Evolutionary conservation across 805 yeast genomes (phyloP).

Genomic region (Myxozyma geophila): DNA sequence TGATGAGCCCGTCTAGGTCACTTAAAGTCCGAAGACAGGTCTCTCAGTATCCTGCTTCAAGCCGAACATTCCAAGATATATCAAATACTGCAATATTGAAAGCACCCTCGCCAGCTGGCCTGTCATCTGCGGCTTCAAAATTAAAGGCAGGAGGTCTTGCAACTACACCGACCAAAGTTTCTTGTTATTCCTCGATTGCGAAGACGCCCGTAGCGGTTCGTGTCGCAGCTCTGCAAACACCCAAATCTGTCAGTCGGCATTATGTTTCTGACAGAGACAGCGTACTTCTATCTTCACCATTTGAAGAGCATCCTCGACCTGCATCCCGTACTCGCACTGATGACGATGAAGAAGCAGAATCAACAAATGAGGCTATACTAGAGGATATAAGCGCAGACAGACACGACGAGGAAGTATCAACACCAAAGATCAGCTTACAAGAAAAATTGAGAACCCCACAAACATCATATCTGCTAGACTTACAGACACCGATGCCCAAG

Average conservation of each 20-base stretch:
- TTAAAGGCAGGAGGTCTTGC: no score
- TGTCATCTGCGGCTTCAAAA: no score
- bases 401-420: not conserved
- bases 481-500: constrained; percentile 9
- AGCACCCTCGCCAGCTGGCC: no score
- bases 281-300: constrained; percentile 28
- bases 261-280: constrained; percentile 16
- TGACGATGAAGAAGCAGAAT: not conserved
- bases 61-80: not conserved
- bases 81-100: no score
- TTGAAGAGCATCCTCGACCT: constrained; percentile 26
- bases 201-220: no score
- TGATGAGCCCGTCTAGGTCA: no score
- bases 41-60: not conserved
- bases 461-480: constrained; percentile 4
- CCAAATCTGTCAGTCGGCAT: no score
- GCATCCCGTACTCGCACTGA: no score
- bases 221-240: no score
- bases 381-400: not conserved
- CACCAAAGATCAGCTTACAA: not conserved
- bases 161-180: no score
- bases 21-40: no score
- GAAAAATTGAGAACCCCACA: constrained; percentile 3
- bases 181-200: no score
- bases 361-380: not conserved